phyloP scores from a whole-genome alignment of 805 yeast species.

The Yarrowia yakushimensis region DNA sequence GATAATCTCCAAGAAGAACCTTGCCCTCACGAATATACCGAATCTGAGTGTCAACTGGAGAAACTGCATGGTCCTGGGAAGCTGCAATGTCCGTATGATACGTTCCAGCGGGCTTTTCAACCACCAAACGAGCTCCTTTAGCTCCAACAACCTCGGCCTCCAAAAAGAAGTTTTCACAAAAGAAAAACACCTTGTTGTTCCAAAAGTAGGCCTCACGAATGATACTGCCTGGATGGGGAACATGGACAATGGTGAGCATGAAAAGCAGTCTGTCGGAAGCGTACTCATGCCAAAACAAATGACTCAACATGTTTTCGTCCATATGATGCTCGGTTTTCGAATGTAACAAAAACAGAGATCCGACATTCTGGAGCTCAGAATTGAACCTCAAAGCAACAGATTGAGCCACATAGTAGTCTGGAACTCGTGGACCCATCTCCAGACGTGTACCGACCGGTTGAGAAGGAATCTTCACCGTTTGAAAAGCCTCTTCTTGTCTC shows the following conservation, averaged over 20 bases:
- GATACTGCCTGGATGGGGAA: background rate
- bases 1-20: constrained; percentile 1
- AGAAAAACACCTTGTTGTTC: constrained; percentile 4
- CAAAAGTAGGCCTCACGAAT: constrained; percentile 7
- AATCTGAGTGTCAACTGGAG: background rate
- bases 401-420: background rate
- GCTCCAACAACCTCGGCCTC: constrained; percentile 2
- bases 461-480: background rate
- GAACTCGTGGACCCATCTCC: background rate
- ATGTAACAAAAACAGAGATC: background rate
- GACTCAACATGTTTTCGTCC: constrained; percentile 5
- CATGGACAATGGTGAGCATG: background rate
- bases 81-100: constrained; percentile 11
- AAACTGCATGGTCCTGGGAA: constrained; percentile 6
- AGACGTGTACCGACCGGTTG: background rate
- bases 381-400: background rate
- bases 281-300: background rate
- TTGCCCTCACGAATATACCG: background rate
- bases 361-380: background rate
- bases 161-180: constrained; percentile 1
- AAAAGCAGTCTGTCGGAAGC: background rate
- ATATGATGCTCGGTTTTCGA: background rate
- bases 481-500: background rate
- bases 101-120: background rate
- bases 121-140: background rate